Percentiles rank a stretch among this genome's conserved stretches.
phyloP scores from a whole-genome alignment of 2,329 filamentous ascomycete species.

The Polychaeton citri region DNA sequence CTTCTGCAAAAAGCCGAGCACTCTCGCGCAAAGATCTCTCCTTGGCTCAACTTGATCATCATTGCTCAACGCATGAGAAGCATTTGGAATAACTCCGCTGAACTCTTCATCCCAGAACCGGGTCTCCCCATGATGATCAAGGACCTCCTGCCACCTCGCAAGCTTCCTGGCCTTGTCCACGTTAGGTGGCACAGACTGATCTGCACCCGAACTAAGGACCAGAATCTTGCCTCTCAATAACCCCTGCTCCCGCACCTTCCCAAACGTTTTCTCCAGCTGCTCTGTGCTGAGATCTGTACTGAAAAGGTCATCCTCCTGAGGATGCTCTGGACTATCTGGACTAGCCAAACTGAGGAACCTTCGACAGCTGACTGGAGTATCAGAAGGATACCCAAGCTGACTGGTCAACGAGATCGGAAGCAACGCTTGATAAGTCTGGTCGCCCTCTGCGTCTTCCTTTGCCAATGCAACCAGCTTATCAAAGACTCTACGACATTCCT shows the following conservation, averaged over 20 bases:
- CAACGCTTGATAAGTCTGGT: conserved; percentile 16
- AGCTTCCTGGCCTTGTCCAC: conserved; percentile 33
- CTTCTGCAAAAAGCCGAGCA: conserved; percentile 7
- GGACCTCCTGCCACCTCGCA: conserved; percentile 28
- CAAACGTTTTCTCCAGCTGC: conserved; percentile 19
- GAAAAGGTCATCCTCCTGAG: conserved; percentile 13
- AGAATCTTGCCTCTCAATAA: conserved; percentile 18
- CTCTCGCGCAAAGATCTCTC: conserved; percentile 9
- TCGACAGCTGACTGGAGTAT: conserved; percentile 9
- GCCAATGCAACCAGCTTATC: conserved; percentile 9
- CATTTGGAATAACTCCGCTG: conserved; percentile 36
- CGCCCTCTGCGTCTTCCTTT: conserved; percentile 12
- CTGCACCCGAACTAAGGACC: conserved; percentile 32
- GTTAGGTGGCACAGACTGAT: conserved; percentile 31
- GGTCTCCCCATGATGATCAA: conserved; percentile 16
- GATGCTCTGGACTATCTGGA: conserved; percentile 8
- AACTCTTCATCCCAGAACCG: conserved; percentile 33
- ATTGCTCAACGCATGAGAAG: conserved; percentile 36
- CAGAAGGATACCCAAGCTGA: conserved; percentile 9
- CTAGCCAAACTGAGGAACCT: conserved; percentile 12
- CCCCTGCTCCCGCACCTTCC: conserved; percentile 21
- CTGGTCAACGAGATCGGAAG: conserved; percentile 21
- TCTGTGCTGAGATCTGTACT: conserved; percentile 15
- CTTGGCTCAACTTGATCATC: conserved; percentile 32
- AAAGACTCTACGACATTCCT: conserved; percentile 6